These are phyloP conservation scores for Triangularia verruculosa DNA, from an alignment of 2,329 filamentous ascomycete species.

Conservation along the genomic window DNA sequence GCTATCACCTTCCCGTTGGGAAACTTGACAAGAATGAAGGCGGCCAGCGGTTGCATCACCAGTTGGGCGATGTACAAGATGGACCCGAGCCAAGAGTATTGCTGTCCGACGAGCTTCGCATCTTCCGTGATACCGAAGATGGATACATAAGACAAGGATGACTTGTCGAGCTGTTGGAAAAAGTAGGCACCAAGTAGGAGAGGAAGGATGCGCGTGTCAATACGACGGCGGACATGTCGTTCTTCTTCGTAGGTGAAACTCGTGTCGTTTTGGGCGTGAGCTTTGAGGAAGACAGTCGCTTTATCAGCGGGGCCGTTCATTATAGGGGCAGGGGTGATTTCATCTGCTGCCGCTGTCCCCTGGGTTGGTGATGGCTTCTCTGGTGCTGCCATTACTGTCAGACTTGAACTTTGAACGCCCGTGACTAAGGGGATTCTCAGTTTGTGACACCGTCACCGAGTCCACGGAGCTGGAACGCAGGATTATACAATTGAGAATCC, in stretches of 20 bases:
- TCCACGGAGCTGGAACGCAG: conserved; percentile 7
- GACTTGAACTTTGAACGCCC: neutral
- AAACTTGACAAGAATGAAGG: conserved; percentile 50
- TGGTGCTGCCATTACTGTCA: neutral
- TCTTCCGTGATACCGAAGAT: conserved; percentile 49
- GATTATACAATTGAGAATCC: neutral
- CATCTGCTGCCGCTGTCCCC: neutral
- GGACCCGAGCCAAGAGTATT: conserved; percentile 59
- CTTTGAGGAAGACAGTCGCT: conserved; percentile 44
- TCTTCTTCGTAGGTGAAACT: conserved; percentile 50
- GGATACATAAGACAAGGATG: conserved; percentile 42
- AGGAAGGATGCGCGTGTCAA: conserved; percentile 49
- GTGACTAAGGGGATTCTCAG: neutral
- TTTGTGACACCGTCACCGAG: neutral
- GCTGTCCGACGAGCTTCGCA: conserved; percentile 43
- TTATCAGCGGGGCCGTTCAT: conserved; percentile 34
- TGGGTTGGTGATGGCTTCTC: neutral
- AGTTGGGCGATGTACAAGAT: conserved; percentile 60
- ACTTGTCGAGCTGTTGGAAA: conserved; percentile 56
- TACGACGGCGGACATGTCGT: conserved; percentile 42
- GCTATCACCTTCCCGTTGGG: conserved; percentile 54
- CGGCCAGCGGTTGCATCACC: conserved; percentile 54
- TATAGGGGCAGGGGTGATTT: conserved; percentile 18
- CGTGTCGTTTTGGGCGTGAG: conserved; percentile 36
- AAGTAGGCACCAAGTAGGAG: conserved; percentile 55